These are phyloP conservation scores for Lactifluus piperatus DNA, from an alignment of 768 basidiomycete species.

Conservation along the genomic window DNA sequence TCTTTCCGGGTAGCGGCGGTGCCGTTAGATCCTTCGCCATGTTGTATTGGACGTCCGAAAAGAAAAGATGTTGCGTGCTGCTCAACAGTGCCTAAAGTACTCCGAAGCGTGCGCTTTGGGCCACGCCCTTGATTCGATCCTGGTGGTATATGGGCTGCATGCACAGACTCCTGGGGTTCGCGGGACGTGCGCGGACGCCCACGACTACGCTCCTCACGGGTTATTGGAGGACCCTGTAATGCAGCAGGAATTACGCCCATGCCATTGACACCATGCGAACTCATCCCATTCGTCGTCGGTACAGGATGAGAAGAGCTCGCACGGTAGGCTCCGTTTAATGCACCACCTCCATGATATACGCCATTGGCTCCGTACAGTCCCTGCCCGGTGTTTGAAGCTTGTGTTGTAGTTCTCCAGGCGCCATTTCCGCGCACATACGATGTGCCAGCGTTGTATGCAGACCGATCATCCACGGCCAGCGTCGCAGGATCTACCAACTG, in stretches of 20 bases:
- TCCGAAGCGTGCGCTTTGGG: constrained; percentile 57
- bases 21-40: constrained; percentile 13
- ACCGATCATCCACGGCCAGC: constrained; percentile 1
- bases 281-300: background rate
- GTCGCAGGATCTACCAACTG: constrained; percentile 1
- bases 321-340: constrained; percentile 5
- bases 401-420: background rate
- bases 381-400: background rate
- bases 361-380: background rate
- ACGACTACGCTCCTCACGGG: constrained; percentile 14
- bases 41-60: constrained; percentile 43
- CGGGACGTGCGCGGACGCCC: constrained; percentile 10
- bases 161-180: constrained; percentile 1
- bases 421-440: background rate
- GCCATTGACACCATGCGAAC: background rate
- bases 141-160: background rate
- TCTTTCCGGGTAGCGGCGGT: constrained; percentile 4
- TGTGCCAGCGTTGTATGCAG: background rate
- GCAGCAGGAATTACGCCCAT: background rate
- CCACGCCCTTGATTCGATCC: constrained; percentile 45
- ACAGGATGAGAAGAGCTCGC: background rate
- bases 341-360: background rate
- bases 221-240: constrained; percentile 3
- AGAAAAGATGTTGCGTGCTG: constrained; percentile 57
- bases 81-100: constrained; percentile 61